Base-by-base conservation (phyloP, 805 yeast species). In the Saturnispora besseyi region DNA sequence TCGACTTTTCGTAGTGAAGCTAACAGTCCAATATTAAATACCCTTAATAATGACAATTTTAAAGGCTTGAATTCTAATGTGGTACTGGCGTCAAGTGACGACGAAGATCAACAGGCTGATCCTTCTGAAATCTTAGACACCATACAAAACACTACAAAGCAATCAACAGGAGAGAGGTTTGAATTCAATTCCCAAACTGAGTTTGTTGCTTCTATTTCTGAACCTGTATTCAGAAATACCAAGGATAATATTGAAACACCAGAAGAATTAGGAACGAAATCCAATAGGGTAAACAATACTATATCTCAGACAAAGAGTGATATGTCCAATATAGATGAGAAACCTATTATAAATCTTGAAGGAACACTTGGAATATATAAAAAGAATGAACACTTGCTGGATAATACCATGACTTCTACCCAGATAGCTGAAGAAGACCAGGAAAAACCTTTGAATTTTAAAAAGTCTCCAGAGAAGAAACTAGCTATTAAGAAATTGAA, bases 1-100 rank as follows among this genome's bases (percentile, higher is more conserved):
- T 22, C 42, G 11, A 38, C 42, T 22, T 24, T 38, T 13, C 28
- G 22, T 11, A 38, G 42, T 24, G 28, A 38, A 24, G 15, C 18
- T 6, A 24, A 24, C 28, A 38, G 30, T 11, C 24, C 24, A 18
- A 21, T 36, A 36, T 13, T 36, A 36, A 18, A 22, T 36, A 36
- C 40, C 7, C 40, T 22, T 13, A 36, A 36, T 38, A 12, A 22
- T 3, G 15, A 12, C n/a, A 24, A 24, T 12, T 22, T 9, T 5
- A 38, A 24, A 12, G n/a, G 18, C 9, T 24, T 6, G 9, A 22
- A 22, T 12, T 38, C 42, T 5, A 31, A 41, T n/a, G 5, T 42
- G 7, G 45, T 42, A 6, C 30, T 22, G 8, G 45, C 45, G 11
- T 42, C 45, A 30, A 42, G 45, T 42, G 45, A 42, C 2, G 45